These are phyloP conservation scores for Breviolum minutum DNA, from an alignment of 73 alveolate species.

Conservation along the genomic window DNA sequence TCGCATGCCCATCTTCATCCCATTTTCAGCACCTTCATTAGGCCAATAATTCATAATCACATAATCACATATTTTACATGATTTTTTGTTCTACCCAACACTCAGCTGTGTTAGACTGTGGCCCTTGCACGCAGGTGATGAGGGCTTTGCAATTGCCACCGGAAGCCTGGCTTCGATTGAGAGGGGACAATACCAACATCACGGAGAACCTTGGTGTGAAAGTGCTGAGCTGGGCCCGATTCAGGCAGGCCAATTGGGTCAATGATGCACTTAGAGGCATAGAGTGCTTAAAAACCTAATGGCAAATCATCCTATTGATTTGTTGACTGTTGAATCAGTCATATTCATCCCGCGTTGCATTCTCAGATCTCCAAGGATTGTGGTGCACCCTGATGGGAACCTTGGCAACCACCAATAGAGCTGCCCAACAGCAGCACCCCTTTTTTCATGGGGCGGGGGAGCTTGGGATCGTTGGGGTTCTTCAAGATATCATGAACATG, in stretches of 20 bases:
- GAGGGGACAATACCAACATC: conserved; percentile 89
- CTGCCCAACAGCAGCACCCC: too few relatives aligned
- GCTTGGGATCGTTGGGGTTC: too few relatives aligned
- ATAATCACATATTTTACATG: not conserved
- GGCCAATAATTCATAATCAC: not conserved
- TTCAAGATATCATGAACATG: too few relatives aligned
- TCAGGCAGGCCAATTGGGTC: too few relatives aligned
- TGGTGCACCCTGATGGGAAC: conserved; percentile 59
- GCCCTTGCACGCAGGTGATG: conserved; percentile 43
- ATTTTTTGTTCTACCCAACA: not conserved
- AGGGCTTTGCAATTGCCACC: conserved; percentile 91
- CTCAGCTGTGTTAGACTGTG: not conserved
- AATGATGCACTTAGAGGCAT: too few relatives aligned
- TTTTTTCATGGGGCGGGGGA: too few relatives aligned
- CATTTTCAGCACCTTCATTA: not conserved
- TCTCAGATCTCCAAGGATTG: conserved; percentile 19
- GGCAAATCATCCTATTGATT: too few relatives aligned
- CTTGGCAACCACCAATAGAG: conserved; percentile 4
- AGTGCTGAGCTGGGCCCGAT: not conserved
- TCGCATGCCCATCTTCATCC: too few relatives aligned
- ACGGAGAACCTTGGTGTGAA: conserved; percentile 29
- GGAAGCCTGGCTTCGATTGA: conserved; percentile 85
- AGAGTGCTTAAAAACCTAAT: too few relatives aligned
- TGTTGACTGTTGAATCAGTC: not conserved
- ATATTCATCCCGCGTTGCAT: too few relatives aligned